Percentiles rank a stretch among this genome's conserved stretches.
Evolutionary conservation across 2,329 filamentous ascomycete species (phyloP).

Genomic region (Aspergillus carbonarius): DNA sequence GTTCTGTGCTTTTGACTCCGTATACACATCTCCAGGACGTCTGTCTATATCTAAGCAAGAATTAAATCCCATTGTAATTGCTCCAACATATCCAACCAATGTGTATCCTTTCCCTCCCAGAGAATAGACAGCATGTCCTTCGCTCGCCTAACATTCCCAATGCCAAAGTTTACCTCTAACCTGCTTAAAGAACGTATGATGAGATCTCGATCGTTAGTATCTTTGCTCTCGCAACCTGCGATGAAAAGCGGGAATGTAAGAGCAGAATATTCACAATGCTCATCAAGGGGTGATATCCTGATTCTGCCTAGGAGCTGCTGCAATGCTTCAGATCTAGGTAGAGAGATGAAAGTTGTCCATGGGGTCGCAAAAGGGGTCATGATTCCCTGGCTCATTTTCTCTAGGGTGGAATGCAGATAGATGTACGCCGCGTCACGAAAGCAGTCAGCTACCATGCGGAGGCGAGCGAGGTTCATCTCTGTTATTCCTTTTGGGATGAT

Average conservation of each 20-base stretch:
- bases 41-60: conserved; percentile 23
- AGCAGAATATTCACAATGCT: conserved; percentile 38
- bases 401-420: conserved; percentile 38
- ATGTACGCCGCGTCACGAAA: conserved; percentile 39
- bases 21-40: too few relatives aligned
- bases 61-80: conserved; percentile 35
- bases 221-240: conserved; percentile 32
- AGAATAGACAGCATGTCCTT: conserved; percentile 31
- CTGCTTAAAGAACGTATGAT: conserved; percentile 28
- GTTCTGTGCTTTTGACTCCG: too few relatives aligned
- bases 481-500: conserved; percentile 34
- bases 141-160: conserved; percentile 35
- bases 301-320: conserved; percentile 29
- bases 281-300: conserved; percentile 28
- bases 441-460: conserved; percentile 38
- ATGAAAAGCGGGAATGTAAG: conserved; percentile 42
- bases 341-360: conserved; percentile 23
- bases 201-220: conserved; percentile 21
- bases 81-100: conserved; percentile 36
- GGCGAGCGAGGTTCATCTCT: conserved; percentile 26
- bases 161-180: conserved; percentile 36
- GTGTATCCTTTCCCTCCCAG: conserved; percentile 24
- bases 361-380: not conserved
- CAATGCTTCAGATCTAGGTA: conserved; percentile 29
- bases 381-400: conserved; percentile 23